Evolutionary conservation across 768 basidiomycete species (phyloP), one percentile per base, ranked within the genome.

Genomic region (Naganishia kalamii): DNA sequence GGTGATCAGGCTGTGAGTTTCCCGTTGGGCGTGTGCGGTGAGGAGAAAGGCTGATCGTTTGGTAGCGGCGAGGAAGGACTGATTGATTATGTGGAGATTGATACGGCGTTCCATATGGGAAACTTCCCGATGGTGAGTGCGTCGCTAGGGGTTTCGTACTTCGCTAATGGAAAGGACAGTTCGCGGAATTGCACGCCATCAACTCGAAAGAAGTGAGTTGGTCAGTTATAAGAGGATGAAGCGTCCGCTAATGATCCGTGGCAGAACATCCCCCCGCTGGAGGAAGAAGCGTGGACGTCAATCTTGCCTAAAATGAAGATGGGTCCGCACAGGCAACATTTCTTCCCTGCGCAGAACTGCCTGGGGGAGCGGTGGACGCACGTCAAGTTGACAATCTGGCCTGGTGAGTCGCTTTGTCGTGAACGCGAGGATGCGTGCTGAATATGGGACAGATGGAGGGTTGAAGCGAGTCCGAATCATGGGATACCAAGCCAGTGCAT

Each of bases 31-130:
- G 46, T 8, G 44, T 33, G 30, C 4, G 19, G 17, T 81, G 62
- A 30, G 21, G n/a, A 48, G 5, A 37, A 30, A n/a, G 44, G 30
- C 13, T 12, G 47, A 23, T 21, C 15, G 46, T 25, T 32, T 19
- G 47, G 0, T 57, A 92, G 92, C 10, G 92, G 89, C 50, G 82
- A 84, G 50, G 80, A 87, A 17, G 89, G 90, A 10, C 79, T 82
- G 62, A 81, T 96, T n/a, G 84, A 79, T 30, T 75, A 87, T 65
- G 85, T 86, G 30, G 90, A 93, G 71, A 86, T 99, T 69, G 96
- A 99, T 78, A 98, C 96, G 0, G 86, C 88, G 4, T 87, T 93
- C 80, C 98, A 96, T 80, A 90, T 89, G 75, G 96, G 94, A 25
- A 97, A 97, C 77, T 97, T 89, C 74, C 94, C 94, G 11, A 87